These are phyloP conservation scores for Xylaria venustula DNA, from an alignment of 495 filamentous ascomycete genomes.

Conservation along the genomic window DNA sequence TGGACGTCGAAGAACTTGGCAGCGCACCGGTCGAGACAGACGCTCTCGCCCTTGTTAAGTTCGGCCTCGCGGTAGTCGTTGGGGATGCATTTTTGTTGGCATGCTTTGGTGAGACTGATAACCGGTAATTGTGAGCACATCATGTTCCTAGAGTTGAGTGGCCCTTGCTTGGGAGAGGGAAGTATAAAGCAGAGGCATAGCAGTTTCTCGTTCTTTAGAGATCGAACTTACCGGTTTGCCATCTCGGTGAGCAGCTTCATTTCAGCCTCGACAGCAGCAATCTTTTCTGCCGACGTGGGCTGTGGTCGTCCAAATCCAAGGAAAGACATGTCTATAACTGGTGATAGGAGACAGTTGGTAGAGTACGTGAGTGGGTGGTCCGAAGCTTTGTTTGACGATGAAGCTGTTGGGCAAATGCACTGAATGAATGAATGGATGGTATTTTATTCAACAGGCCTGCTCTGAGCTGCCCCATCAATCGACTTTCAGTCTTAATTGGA, in stretches of 20 bases:
- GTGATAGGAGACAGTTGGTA: no score
- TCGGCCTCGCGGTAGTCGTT: conserved; percentile 89
- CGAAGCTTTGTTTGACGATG: no score
- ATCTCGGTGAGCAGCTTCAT: conserved; percentile 93
- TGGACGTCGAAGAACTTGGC: conserved; percentile 98
- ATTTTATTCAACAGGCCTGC: neutral
- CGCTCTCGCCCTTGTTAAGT: conserved; percentile 96
- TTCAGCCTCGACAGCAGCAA: conserved; percentile 90
- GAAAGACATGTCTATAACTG: conserved; percentile 70
- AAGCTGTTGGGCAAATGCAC: no score
- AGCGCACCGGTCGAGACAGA: conserved; percentile 95
- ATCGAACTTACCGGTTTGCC: conserved; percentile 82
- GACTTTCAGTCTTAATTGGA: neutral
- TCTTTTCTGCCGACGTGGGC: conserved; percentile 92
- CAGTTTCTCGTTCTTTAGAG: neutral
- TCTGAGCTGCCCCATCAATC: neutral
- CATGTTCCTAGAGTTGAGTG: neutral
- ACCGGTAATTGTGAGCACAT: conserved; percentile 7
- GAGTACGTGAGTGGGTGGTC: no score
- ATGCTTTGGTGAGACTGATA: conserved; percentile 78
- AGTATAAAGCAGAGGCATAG: neutral
- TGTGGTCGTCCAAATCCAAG: conserved; percentile 85
- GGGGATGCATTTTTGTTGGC: conserved; percentile 89
- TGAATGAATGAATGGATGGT: no score
- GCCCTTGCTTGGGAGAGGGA: neutral